Base-by-base conservation (phyloP, 768 basidiomycete species). In the Collybia sp. region DNA sequence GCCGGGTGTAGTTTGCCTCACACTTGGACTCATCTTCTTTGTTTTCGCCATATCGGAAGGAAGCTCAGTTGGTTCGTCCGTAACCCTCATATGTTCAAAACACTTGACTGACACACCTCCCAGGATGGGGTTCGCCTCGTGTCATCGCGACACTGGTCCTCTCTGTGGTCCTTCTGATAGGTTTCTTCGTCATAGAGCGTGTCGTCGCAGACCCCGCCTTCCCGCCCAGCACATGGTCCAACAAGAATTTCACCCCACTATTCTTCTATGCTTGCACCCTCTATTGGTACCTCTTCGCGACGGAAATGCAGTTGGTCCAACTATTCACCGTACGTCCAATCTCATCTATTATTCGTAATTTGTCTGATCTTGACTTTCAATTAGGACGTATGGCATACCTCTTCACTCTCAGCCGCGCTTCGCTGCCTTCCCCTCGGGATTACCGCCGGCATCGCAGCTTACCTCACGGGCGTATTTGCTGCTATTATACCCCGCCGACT, bases 161-260 rank as follows among this genome's bases (percentile, higher is more conserved):
- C 18, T 71, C 77, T 5, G 56, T 75, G 46, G 40, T 67, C 6
- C 48, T 72, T 6, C 53, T 57, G 15, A 48, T 54, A 30, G 59
- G 40, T 1, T 80, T 80, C 62, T 71, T 79, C 58, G 59, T 68
- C 47, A 76, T 70, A 65, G 77, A 80, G 51, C 15, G 18, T 18
- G 37, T 43, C 20, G 48, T 53, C 5, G 42, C 46, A 20, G 48
- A 47, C 33, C 51, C 51, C 5, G 48, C 48, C n/a, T 19, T 49
- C 40, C 73, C 72, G 1, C 69, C 72, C 25, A 48, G 47, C 12
- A 66, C 58, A 1, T 73, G 71, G 71, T 62, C 58, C 17, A 66
- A 66, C 43, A 52, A 46, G 15, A 25, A 25, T 25, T 69, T 75
- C 41, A 55, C 54, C 3, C 56, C 71, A 19, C n/a, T 60, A n/a